Evolutionary conservation across 2,329 filamentous ascomycete species (phyloP).

Genomic region (Diplocarpon rosae): DNA sequence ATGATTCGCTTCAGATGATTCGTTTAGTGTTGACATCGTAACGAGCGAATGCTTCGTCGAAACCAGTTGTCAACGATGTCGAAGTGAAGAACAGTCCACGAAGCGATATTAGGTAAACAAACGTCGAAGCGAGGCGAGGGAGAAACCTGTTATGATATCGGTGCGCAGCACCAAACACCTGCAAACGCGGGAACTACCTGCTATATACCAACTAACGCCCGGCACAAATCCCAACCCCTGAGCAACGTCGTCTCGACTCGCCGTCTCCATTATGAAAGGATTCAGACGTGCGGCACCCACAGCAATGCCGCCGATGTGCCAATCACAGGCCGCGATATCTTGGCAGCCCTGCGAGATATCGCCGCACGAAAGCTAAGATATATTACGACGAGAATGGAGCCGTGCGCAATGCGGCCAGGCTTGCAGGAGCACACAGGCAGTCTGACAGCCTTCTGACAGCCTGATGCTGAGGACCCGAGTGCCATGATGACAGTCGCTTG

Average conservation of each 20-base stretch:
- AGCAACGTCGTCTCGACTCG: background rate
- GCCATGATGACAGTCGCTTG: too few species aligned
- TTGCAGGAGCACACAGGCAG: too few species aligned
- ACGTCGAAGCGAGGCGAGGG: too few species aligned
- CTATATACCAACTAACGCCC: slow-evolving; percentile 5
- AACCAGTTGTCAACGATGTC: background rate
- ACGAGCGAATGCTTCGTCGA: background rate
- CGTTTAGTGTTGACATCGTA: background rate
- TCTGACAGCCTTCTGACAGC: too few species aligned
- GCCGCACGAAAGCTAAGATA: background rate
- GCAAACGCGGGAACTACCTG: background rate
- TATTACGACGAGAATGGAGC: too few species aligned
- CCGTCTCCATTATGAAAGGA: background rate
- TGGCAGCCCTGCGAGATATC: slow-evolving; percentile 19
- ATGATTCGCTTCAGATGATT: slow-evolving; percentile 1
- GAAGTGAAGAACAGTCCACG: too few species aligned
- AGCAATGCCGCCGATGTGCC: slow-evolving; percentile 3
- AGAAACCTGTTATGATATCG: too few species aligned
- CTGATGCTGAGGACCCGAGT: too few species aligned
- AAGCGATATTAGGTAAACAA: too few species aligned
- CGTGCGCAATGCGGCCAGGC: too few species aligned
- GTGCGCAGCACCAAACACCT: too few species aligned
- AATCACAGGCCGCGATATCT: slow-evolving; percentile 11
- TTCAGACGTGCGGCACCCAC: slow-evolving; percentile 2
- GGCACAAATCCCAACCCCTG: slow-evolving; percentile 5